phyloP scores from a whole-genome alignment of 495 filamentous ascomycete genomes.

The Tuber brumale region DNA sequence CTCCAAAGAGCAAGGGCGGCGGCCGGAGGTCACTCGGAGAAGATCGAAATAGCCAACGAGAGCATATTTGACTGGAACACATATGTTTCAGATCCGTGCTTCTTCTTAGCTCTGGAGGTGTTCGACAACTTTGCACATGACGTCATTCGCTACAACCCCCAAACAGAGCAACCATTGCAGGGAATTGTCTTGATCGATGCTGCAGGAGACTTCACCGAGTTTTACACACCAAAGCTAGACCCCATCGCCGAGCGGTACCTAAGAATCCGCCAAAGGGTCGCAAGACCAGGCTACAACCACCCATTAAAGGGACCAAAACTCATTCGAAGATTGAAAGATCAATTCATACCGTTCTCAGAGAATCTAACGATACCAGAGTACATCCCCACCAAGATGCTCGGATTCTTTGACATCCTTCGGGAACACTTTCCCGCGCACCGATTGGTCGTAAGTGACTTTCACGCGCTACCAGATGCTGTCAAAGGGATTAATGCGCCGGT shows the following conservation, averaged over 20 bases:
- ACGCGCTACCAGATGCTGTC: slow-evolving; percentile 70
- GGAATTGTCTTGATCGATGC: slow-evolving; percentile 77
- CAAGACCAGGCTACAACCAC: slow-evolving; percentile 49
- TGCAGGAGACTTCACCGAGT: slow-evolving; percentile 88
- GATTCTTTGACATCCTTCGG: slow-evolving; percentile 87
- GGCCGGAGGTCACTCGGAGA: slow-evolving; percentile 65
- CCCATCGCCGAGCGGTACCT: slow-evolving; percentile 77
- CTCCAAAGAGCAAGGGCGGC: slow-evolving; percentile 59
- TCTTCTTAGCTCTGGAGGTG: slow-evolving; percentile 97
- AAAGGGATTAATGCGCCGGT: slow-evolving; percentile 83
- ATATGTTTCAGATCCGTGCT: slow-evolving; percentile 82
- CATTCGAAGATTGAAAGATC: slow-evolving; percentile 53
- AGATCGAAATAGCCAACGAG: slow-evolving; percentile 87
- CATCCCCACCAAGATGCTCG: slow-evolving; percentile 87
- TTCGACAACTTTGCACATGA: slow-evolving; percentile 99
- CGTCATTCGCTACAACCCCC: slow-evolving; percentile 73
- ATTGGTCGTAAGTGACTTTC: slow-evolving; percentile 86
- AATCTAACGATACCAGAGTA: slow-evolving; percentile 80
- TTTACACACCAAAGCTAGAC: slow-evolving; percentile 72
- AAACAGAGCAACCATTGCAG: slow-evolving; percentile 71
- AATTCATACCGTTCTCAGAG: slow-evolving; percentile 57
- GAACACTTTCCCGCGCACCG: slow-evolving; percentile 82
- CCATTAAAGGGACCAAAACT: slow-evolving; percentile 52
- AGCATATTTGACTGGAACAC: slow-evolving; percentile 91
- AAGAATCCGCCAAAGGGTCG: slow-evolving; percentile 61